Evolutionary conservation across 495 filamentous ascomycete species (phyloP).

Genomic region (Cryomyces minteri): DNA sequence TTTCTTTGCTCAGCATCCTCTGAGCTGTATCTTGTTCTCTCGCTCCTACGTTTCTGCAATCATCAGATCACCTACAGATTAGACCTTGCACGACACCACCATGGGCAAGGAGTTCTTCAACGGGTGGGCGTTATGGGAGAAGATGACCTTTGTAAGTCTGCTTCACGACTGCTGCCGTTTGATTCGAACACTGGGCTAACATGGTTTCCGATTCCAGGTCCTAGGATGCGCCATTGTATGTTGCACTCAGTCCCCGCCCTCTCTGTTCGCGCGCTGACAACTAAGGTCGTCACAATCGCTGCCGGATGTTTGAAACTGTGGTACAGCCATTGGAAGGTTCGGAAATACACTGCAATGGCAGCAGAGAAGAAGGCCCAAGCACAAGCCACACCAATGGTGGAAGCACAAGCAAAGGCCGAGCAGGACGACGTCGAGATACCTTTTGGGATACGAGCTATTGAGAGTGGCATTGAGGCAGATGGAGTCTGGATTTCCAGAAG

Average conservation of each 20-base stretch:
- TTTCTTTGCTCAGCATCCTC: too few species aligned
- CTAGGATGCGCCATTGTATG: constrained; percentile 30
- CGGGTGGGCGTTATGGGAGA: constrained; percentile 72
- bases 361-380: constrained; percentile 41
- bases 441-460: constrained; percentile 77
- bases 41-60: too few species aligned
- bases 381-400: constrained; percentile 32
- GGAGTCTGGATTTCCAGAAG: constrained; percentile 73
- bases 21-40: too few species aligned
- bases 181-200: not conserved
- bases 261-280: constrained; percentile 17
- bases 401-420: constrained; percentile 15
- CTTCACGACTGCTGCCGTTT: not conserved
- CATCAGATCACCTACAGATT: too few species aligned
- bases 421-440: constrained; percentile 44
- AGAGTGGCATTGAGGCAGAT: constrained; percentile 69
- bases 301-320: constrained; percentile 32
- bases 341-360: constrained; percentile 45
- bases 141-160: constrained; percentile 68
- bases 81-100: not conserved
- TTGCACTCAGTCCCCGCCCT: not conserved
- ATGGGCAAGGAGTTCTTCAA: constrained; percentile 41
- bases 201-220: constrained; percentile 13
- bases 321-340: constrained; percentile 44
- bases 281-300: constrained; percentile 28